These are phyloP conservation scores for Mycena epipterygia DNA, from an alignment of 768 basidiomycete species.

Conservation along the genomic window DNA sequence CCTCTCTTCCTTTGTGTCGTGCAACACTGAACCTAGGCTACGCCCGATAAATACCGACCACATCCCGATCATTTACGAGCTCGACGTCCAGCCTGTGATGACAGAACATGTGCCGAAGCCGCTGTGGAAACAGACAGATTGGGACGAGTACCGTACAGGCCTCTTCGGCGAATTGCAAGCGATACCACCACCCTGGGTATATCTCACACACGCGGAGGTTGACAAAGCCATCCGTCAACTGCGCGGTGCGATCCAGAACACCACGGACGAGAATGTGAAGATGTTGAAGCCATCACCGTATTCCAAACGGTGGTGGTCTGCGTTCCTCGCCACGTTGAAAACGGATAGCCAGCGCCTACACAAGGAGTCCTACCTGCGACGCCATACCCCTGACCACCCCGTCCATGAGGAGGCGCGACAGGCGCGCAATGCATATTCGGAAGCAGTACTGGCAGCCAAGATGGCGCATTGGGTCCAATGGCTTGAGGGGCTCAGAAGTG, in stretches of 20 bases:
- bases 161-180: slow-evolving; percentile 25
- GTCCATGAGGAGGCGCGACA: too few species aligned
- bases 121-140: slow-evolving; percentile 49
- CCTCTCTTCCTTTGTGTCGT: slow-evolving; percentile 39
- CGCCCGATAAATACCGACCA: slow-evolving; percentile 52
- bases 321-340: too few species aligned
- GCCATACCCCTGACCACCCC: too few species aligned
- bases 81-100: slow-evolving; percentile 44
- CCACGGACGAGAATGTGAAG: too few species aligned
- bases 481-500: too few species aligned
- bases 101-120: background rate
- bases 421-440: too few species aligned
- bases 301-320: too few species aligned
- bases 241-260: slow-evolving; percentile 31
- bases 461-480: too few species aligned
- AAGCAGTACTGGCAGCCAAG: too few species aligned
- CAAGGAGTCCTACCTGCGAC: too few species aligned
- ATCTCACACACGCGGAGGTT: slow-evolving; percentile 4
- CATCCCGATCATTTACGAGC: slow-evolving; percentile 48
- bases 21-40: slow-evolving; percentile 36
- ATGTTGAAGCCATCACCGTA: too few species aligned
- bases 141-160: slow-evolving; percentile 44
- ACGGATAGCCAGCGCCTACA: too few species aligned
- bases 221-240: slow-evolving; percentile 21
- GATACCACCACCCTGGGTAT: background rate